These are phyloP conservation scores for Diaporthe citriasiana DNA, from an alignment of 2,329 filamentous ascomycete species.

Conservation along the genomic window DNA sequence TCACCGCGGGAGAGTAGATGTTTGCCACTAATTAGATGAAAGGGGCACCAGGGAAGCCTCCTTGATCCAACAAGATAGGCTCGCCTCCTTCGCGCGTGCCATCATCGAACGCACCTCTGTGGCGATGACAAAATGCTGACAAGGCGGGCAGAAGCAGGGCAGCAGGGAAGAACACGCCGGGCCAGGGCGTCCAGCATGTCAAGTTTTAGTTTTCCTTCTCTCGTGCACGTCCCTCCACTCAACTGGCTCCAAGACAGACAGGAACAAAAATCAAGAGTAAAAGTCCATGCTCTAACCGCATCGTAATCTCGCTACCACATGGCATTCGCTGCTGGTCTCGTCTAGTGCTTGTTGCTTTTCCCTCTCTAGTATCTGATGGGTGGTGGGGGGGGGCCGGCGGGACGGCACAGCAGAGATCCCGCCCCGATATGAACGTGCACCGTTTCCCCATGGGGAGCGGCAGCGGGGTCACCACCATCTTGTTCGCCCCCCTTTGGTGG, in stretches of 20 bases:
- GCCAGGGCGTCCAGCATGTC: slow-evolving; percentile 3
- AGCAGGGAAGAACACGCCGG: neutral
- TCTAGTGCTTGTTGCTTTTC: neutral
- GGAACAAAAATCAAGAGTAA: neutral
- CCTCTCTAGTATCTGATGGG: neutral
- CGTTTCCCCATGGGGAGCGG: slow-evolving; percentile 36
- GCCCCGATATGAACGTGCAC: slow-evolving; percentile 24
- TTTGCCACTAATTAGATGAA: slow-evolving; percentile 34
- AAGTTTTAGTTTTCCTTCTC: neutral
- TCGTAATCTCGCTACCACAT: slow-evolving; percentile 25
- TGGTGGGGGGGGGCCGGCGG: slow-evolving; percentile 8
- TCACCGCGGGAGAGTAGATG: slow-evolving; percentile 2
- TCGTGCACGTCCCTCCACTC: slow-evolving; percentile 19
- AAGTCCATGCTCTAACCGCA: slow-evolving; percentile 4
- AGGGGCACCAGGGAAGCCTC: slow-evolving; percentile 10
- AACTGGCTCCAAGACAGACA: neutral
- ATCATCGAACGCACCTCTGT: slow-evolving; percentile 29
- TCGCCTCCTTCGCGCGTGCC: slow-evolving; percentile 4
- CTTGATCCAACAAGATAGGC: slow-evolving; percentile 18
- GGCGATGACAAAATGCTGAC: slow-evolving; percentile 32
- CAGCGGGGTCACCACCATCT: slow-evolving; percentile 27
- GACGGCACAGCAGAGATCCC: slow-evolving; percentile 25
- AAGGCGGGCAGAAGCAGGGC: neutral
- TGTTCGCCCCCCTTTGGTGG: neutral
- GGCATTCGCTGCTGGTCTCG: neutral